Percentiles rank a stretch among this genome's conserved stretches.
Conservation (phyloP, 2,329 filamentous ascomycete genomes). For the Graphilbum sp. region DNA sequence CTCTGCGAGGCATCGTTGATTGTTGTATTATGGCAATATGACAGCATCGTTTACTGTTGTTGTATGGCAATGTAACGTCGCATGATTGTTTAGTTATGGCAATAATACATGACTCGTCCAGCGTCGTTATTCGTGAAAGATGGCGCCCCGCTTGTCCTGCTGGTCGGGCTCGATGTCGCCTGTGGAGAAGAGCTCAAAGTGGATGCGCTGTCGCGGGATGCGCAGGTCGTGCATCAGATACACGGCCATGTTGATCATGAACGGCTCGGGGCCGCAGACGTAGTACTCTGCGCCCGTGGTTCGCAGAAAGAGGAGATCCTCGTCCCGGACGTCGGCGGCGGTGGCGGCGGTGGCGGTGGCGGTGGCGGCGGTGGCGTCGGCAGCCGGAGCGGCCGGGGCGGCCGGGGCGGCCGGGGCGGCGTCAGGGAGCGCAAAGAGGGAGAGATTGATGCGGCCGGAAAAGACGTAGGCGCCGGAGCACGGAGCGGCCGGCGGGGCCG, state of each 20-base stretch:
- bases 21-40: neutral
- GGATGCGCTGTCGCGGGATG: conserved; percentile 21
- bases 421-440: conserved; percentile 22
- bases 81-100: no score
- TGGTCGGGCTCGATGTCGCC: conserved; percentile 14
- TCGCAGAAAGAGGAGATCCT: conserved; percentile 27
- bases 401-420: conserved; percentile 27
- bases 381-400: no score
- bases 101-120: no score
- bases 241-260: conserved; percentile 33
- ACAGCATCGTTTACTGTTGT: no score
- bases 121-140: no score
- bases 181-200: conserved; percentile 30
- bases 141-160: conserved; percentile 5
- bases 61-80: no score
- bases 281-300: conserved; percentile 33
- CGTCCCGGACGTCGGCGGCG: conserved; percentile 8
- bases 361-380: no score
- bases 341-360: no score
- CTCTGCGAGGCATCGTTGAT: neutral
- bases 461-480: conserved; percentile 21
- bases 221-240: conserved; percentile 23
- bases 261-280: conserved; percentile 36
- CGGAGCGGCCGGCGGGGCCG: neutral
- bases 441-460: conserved; percentile 29